phyloP scores from a whole-genome alignment of 345 rosid species.

The Jatropha curcas region DNA sequence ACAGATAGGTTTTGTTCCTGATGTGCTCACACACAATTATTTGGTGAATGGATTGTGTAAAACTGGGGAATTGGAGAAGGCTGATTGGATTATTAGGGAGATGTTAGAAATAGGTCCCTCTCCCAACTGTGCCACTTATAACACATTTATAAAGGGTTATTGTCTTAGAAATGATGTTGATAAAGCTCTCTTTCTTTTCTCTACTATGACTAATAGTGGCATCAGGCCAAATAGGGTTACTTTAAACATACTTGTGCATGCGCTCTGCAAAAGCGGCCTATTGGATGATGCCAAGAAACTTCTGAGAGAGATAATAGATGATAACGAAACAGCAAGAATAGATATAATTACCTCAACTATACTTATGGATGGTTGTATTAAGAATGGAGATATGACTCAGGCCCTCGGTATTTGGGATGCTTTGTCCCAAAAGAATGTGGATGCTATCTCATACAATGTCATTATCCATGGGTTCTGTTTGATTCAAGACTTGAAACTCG shows the following conservation, averaged over 20 bases:
- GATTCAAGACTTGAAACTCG: constrained; percentile 39
- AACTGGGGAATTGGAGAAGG: constrained; percentile 48
- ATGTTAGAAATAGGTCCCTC: constrained; percentile 67
- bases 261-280: constrained; percentile 61
- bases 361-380: constrained; percentile 67
- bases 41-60: constrained; percentile 63
- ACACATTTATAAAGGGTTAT: constrained; percentile 56
- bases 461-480: constrained; percentile 61
- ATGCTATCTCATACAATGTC: constrained; percentile 61
- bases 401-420: constrained; percentile 55
- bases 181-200: constrained; percentile 51
- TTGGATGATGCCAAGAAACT: constrained; percentile 48
- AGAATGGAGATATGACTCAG: constrained; percentile 49
- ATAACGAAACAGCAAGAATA: constrained; percentile 32
- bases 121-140: constrained; percentile 66
- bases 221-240: constrained; percentile 62
- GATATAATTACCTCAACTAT: constrained; percentile 59
- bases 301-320: constrained; percentile 45
- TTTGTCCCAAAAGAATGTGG: constrained; percentile 39
- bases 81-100: constrained; percentile 57
- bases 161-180: constrained; percentile 53
- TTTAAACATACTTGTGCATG: constrained; percentile 60
- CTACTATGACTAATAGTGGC: constrained; percentile 50
- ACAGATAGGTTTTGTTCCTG: constrained; percentile 50
- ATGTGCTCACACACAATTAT: constrained; percentile 64